Percentiles rank a stretch among this genome's conserved stretches.
These are phyloP conservation scores for Calycina herbarum DNA, from an alignment of 2,329 filamentous ascomycete species.

Conservation along the genomic window DNA sequence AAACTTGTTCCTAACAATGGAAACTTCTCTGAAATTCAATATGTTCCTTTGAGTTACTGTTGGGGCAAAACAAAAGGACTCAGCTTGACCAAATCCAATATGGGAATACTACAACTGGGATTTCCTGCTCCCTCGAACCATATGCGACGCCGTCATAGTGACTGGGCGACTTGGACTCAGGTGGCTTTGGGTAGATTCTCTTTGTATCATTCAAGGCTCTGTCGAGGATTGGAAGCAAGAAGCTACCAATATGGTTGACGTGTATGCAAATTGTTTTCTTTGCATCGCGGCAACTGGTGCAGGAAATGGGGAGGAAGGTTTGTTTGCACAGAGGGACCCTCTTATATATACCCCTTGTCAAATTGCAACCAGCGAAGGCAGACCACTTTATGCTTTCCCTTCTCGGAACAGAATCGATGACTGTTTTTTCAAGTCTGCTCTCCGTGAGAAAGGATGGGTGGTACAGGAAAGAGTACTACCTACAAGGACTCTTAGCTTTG, in stretches of 20 bases:
- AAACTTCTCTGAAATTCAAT: background rate
- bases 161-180: background rate
- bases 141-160: background rate
- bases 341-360: background rate
- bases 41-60: background rate
- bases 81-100: background rate
- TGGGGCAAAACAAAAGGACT: background rate
- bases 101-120: background rate
- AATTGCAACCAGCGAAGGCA: background rate
- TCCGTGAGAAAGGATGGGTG: background rate
- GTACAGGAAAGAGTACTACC: background rate
- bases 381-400: too few species aligned
- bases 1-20: background rate
- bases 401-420: too few species aligned
- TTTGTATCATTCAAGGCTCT: background rate
- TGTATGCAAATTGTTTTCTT: background rate
- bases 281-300: background rate
- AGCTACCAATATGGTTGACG: background rate
- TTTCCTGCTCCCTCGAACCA: background rate
- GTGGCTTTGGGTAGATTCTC: background rate
- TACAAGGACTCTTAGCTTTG: background rate
- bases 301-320: background rate
- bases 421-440: too few species aligned
- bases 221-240: background rate
- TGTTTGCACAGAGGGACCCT: background rate